phyloP scores from a whole-genome alignment of 2,329 filamentous ascomycete species.

The Delphinella strobiligena region DNA sequence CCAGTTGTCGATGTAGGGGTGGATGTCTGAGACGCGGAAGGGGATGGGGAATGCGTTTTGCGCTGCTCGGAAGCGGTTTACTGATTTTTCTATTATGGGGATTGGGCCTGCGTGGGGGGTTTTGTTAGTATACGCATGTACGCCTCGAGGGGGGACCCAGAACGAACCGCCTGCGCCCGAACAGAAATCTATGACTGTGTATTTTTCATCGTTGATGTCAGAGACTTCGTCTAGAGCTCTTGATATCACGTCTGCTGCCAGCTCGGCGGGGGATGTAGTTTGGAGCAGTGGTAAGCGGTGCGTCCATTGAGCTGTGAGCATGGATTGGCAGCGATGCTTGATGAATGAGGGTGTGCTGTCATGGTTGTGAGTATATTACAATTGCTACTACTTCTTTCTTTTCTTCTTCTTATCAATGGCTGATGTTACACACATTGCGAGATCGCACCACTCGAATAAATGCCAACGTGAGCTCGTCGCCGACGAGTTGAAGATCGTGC shows the following conservation, averaged over 20 bases:
- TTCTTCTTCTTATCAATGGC: not conserved
- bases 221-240: constrained; percentile 17
- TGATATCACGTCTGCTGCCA: constrained; percentile 47
- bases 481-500: constrained; percentile 14
- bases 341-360: constrained; percentile 54
- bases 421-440: constrained; percentile 14
- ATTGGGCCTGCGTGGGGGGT: constrained; percentile 16
- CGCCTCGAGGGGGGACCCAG: not conserved
- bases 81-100: constrained; percentile 22
- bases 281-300: constrained; percentile 47
- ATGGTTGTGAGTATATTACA: too few species aligned
- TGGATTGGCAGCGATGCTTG: constrained; percentile 52
- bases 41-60: constrained; percentile 16
- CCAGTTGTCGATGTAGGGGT: constrained; percentile 27
- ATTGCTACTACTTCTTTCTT: too few species aligned
- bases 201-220: constrained; percentile 38
- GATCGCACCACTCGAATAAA: constrained; percentile 20
- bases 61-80: constrained; percentile 17
- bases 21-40: constrained; percentile 29
- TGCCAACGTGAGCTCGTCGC: constrained; percentile 15
- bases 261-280: constrained; percentile 42
- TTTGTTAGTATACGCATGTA: not conserved
- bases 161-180: constrained; percentile 53
- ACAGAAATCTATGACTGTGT: constrained; percentile 64
- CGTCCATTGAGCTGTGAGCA: constrained; percentile 52